A percentile compares a stretch with the other conserved stretches of the same genome.
These are phyloP conservation scores for Hypomontagnella submonticulosa DNA, from an alignment of 495 filamentous ascomycete species.

Conservation along the genomic window DNA sequence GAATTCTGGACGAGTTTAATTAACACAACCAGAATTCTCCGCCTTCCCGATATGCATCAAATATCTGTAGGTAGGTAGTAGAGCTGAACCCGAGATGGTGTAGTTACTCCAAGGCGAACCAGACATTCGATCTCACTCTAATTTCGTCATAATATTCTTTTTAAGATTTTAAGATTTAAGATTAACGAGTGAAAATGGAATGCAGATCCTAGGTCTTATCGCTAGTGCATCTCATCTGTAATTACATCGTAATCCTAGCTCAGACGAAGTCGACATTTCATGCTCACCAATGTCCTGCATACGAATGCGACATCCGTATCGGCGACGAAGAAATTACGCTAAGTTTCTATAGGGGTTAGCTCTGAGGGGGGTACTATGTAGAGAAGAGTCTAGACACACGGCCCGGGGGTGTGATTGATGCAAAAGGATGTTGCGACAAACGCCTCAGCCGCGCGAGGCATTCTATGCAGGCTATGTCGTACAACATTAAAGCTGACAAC, in stretches of 20 bases:
- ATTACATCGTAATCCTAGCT: neutral
- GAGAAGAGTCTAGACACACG: constrained; percentile 11
- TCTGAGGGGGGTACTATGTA: neutral
- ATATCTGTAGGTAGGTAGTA: constrained; percentile 20
- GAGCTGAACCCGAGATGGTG: constrained; percentile 12
- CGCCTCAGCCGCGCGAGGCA: constrained; percentile 41
- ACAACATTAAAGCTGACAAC: constrained; percentile 21
- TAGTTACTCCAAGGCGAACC: neutral
- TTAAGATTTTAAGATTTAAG: constrained; percentile 29
- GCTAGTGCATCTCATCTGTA: constrained; percentile 21
- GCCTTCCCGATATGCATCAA: constrained; percentile 18
- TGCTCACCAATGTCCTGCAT: constrained; percentile 34
- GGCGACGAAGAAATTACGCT: constrained; percentile 31
- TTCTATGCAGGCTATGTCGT: constrained; percentile 20
- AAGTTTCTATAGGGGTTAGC: constrained; percentile 20
- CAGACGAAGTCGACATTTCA: neutral
- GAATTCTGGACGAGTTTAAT: constrained; percentile 33
- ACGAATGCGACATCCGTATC: constrained; percentile 35
- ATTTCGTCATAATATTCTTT: constrained; percentile 27
- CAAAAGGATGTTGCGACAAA: constrained; percentile 39
- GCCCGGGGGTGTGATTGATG: constrained; percentile 5
- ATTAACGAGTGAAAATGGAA: constrained; percentile 33
- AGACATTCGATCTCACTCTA: constrained; percentile 6
- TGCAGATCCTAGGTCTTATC: constrained; percentile 28
- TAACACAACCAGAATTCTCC: constrained; percentile 25